Percentiles rank a stretch among this genome's conserved stretches.
phyloP scores from a whole-genome alignment of 2,329 filamentous ascomycete species.

The Alternaria gansuensis region DNA sequence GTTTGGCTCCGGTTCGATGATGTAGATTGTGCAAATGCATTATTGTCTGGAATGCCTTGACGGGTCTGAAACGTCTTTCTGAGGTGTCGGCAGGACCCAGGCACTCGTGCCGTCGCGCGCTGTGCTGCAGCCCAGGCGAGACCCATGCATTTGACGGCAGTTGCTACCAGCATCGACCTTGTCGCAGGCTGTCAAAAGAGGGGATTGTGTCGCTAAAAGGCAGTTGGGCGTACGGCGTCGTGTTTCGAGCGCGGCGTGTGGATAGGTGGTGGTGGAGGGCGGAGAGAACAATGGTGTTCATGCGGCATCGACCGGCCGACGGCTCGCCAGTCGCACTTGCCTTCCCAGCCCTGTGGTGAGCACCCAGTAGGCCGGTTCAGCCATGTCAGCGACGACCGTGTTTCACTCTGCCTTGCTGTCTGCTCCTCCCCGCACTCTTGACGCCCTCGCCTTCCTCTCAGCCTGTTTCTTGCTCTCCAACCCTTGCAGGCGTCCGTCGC shows the following conservation, averaged over 20 bases:
- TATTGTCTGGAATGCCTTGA: slow-evolving; percentile 19
- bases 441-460: slow-evolving; percentile 26
- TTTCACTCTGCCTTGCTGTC: slow-evolving; percentile 32
- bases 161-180: slow-evolving; percentile 11
- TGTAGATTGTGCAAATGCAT: slow-evolving; percentile 12
- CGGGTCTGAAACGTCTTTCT: slow-evolving; percentile 15
- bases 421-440: slow-evolving; percentile 29
- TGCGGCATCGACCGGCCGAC: slow-evolving; percentile 19
- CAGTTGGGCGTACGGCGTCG: slow-evolving; percentile 4
- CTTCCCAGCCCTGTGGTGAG: slow-evolving; percentile 31
- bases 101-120: slow-evolving; percentile 14
- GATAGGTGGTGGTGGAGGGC: neutral
- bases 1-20: slow-evolving; percentile 10
- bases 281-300: slow-evolving; percentile 18
- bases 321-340: slow-evolving; percentile 19
- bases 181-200: slow-evolving; percentile 7
- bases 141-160: slow-evolving; percentile 13
- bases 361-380: slow-evolving; percentile 33
- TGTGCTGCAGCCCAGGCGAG: slow-evolving; percentile 6
- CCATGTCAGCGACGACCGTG: slow-evolving; percentile 35
- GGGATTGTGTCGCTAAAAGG: slow-evolving; percentile 12
- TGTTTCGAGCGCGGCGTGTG: slow-evolving; percentile 11
- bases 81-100: slow-evolving; percentile 13
- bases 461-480: slow-evolving; percentile 18
- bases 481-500: slow-evolving; percentile 17